These are phyloP conservation scores for Chara braunii DNA, from an alignment of 139 green algal species.

Conservation along the genomic window DNA sequence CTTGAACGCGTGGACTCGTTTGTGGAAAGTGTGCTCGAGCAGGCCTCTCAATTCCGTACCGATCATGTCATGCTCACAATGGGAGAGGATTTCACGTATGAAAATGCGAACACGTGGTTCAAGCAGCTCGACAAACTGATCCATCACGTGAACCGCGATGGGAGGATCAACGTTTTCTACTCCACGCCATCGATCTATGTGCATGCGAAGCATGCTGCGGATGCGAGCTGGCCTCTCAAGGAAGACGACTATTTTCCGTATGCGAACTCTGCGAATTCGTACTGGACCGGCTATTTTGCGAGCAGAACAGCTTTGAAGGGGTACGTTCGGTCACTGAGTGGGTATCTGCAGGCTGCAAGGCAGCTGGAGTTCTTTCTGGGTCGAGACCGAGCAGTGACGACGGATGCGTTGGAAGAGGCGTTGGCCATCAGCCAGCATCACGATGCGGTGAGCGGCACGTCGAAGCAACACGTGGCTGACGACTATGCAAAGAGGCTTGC, in stretches of 20 bases:
- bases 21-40: slow-evolving; percentile 41
- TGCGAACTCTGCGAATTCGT: slow-evolving; percentile 62
- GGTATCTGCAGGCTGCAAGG: slow-evolving; percentile 31
- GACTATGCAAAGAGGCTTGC: slow-evolving; percentile 59
- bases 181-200: slow-evolving; percentile 70
- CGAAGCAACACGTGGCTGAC: slow-evolving; percentile 72
- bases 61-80: slow-evolving; percentile 77
- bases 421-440: slow-evolving; percentile 72
- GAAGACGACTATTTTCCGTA: slow-evolving; percentile 84
- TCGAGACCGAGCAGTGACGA: slow-evolving; percentile 18
- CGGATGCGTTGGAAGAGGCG: slow-evolving; percentile 55
- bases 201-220: slow-evolving; percentile 57
- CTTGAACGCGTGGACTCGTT: slow-evolving; percentile 63
- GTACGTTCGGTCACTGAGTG: slow-evolving; percentile 32
- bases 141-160: slow-evolving; percentile 53
- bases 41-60: slow-evolving; percentile 36
- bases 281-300: slow-evolving; percentile 84
- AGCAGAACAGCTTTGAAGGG: slow-evolving; percentile 64
- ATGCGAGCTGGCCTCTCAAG: slow-evolving; percentile 51
- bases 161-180: slow-evolving; percentile 73
- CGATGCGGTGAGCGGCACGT: slow-evolving; percentile 74
- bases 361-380: slow-evolving; percentile 15
- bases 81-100: slow-evolving; percentile 74
- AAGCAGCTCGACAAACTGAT: slow-evolving; percentile 76
- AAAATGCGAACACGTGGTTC: slow-evolving; percentile 60